phyloP scores from a whole-genome alignment of 257 asterid genomes.

The Salvia hispanica region DNA sequence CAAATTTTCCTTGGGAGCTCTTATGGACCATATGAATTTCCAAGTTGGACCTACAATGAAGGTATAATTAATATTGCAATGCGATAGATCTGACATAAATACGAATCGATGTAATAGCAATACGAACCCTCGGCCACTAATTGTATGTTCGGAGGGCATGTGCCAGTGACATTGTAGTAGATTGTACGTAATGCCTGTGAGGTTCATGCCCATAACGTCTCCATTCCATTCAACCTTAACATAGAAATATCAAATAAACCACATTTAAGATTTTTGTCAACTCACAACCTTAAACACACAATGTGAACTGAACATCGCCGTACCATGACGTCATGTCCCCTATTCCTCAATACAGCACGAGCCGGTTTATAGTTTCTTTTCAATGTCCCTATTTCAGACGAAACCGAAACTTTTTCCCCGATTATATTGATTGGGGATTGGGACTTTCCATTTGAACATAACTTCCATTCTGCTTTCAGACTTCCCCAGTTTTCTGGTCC shows the following conservation, averaged over 20 bases:
- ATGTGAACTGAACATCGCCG: neutral
- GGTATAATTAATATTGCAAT: neutral
- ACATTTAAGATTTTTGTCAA: too few relatives aligned
- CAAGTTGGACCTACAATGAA: constrained; percentile 43
- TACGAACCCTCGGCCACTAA: constrained; percentile 45
- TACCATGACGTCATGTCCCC: constrained; percentile 59
- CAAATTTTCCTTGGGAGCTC: constrained; percentile 39
- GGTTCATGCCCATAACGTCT: constrained; percentile 47
- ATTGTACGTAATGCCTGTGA: constrained; percentile 35
- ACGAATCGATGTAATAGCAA: neutral
- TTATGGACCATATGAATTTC: constrained; percentile 73
- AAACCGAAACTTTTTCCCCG: constrained; percentile 27
- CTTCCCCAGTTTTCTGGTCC: constrained; percentile 75
- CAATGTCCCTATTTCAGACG: constrained; percentile 36
- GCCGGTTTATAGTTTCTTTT: constrained; percentile 46
- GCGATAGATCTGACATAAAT: too few relatives aligned
- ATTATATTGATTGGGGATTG: constrained; percentile 76
- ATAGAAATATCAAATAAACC: neutral
- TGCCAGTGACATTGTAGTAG: constrained; percentile 71
- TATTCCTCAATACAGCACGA: constrained; percentile 48
- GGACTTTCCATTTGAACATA: constrained; percentile 48
- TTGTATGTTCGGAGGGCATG: constrained; percentile 71
- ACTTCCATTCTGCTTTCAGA: constrained; percentile 45
- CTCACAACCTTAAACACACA: neutral
- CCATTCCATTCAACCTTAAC: constrained; percentile 59